Evolutionary conservation across 306 rosid genomes (phyloP), one percentile per base, ranked within the genome.

Genomic region (Fagus sylvatica): DNA sequence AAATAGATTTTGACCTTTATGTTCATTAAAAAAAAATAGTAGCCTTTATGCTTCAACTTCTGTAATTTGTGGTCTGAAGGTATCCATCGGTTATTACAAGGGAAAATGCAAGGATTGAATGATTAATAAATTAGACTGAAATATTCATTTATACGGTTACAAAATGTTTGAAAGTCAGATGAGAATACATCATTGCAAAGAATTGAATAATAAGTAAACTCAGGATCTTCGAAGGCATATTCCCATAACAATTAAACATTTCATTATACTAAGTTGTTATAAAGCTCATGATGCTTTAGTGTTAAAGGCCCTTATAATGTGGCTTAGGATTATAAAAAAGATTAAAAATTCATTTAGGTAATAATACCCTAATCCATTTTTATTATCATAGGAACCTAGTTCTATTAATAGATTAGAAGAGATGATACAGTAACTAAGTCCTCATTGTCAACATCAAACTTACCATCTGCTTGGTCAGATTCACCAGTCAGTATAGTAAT

Each of bases 401-500:
- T 64, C 34, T 48, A 57, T 32, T 48, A 37, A 65, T 54, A 53
- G 62, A 60, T 19, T 33, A 60, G 60, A 33, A 70, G 65, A 7
- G 72, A 41, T 4, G 33, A 42, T 68, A 4, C 19, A 43, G 12
- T 22, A 39, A 59, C 4, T 56, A 51, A 81, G 32, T 37, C 30
- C 34, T 11, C 49, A 66, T 34, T 69, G 73, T 81, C 75, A 65
- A 69, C 78, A 75, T 54, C 62, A 56, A 84, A n/a, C 66, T 56
- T 10, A 43, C 71, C 79, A 55, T 71, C 15, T 81, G 76, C 70
- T 33, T 16, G 60, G 34, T 77, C 82, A 39, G 62, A 46, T 61
- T 85, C 84, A 82, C 77, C 70, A 78, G 60, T 66, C 42, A 53
- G 42, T 30, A 76, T 80, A 82, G 86, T 73, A 60, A 60, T 71